Conservation (phyloP, 2,329 filamentous ascomycete genomes). For the Cladosporium phlei region DNA sequence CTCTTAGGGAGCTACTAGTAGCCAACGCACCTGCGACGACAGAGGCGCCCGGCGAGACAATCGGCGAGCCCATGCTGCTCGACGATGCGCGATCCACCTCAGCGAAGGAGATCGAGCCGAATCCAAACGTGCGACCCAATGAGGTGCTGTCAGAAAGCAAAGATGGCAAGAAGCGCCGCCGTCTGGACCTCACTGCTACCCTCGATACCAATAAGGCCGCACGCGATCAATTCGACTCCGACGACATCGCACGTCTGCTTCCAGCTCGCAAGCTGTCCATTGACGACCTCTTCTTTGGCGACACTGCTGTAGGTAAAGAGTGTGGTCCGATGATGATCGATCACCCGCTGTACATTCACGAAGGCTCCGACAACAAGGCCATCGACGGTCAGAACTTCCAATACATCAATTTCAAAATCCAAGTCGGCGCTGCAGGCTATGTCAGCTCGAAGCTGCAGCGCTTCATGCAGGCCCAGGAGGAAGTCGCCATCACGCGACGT, state of each 20-base stretch:
- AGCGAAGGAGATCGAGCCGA: too few relatives aligned
- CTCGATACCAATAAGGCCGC: not conserved
- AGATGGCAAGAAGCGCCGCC: conserved; percentile 31
- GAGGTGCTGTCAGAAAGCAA: conserved; percentile 27
- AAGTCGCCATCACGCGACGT: conserved; percentile 18
- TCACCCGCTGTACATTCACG: conserved; percentile 8
- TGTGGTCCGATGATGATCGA: conserved; percentile 13
- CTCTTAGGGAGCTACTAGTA: not conserved
- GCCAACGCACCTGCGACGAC: not conserved
- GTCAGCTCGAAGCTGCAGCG: conserved; percentile 26
- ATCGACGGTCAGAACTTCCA: conserved; percentile 20
- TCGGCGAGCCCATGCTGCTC: not conserved
- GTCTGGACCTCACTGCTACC: not conserved
- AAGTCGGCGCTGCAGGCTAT: conserved; percentile 23
- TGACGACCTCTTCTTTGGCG: conserved; percentile 34
- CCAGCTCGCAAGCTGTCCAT: conserved; percentile 22
- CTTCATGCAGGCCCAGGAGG: conserved; percentile 22
- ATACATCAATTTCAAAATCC: conserved; percentile 17
- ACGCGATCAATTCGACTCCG: not conserved
- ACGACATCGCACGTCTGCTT: conserved; percentile 17
- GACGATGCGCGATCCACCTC: not conserved
- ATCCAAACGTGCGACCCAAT: conserved; percentile 20
- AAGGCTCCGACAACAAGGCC: conserved; percentile 15
- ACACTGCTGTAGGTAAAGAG: conserved; percentile 23
- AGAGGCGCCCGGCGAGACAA: not conserved